Conservation (phyloP, 176 grass and related monocot genomes). For the Hordeum marinum region DNA sequence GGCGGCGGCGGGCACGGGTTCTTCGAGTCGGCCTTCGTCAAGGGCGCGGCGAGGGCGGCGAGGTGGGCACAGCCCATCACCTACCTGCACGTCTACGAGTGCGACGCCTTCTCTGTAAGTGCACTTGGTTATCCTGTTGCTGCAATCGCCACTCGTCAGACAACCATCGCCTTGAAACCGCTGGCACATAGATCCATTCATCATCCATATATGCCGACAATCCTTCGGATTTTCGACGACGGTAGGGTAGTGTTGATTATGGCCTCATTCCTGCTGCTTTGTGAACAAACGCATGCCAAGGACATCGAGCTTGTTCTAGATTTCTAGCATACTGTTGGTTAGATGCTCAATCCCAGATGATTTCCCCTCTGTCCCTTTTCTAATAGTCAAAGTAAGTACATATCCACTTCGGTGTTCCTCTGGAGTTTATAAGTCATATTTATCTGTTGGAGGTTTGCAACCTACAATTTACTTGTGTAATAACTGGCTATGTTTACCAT, state of each 20-base stretch:
- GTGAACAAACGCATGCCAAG: neutral
- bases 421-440: neutral
- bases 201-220: neutral
- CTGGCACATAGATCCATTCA: neutral
- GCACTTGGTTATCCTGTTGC: neutral
- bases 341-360: neutral
- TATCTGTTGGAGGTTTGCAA: neutral
- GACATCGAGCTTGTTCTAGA: neutral
- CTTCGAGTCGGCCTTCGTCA: constrained; percentile 48
- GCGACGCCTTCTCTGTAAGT: constrained; percentile 73
- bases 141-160: neutral
- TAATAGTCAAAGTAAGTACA: neutral
- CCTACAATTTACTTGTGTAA: neutral
- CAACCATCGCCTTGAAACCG: neutral
- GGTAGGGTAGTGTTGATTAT: neutral
- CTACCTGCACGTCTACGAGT: constrained; percentile 78
- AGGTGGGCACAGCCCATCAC: constrained; percentile 89
- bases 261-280: neutral
- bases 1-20: constrained; percentile 79
- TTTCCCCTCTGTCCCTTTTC: neutral
- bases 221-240: neutral
- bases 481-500: neutral
- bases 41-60: constrained; percentile 43
- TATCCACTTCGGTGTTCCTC: neutral
- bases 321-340: neutral